phyloP scores from a whole-genome alignment of 2,329 filamentous ascomycete species.

The Xylariomycetidae sp. region DNA sequence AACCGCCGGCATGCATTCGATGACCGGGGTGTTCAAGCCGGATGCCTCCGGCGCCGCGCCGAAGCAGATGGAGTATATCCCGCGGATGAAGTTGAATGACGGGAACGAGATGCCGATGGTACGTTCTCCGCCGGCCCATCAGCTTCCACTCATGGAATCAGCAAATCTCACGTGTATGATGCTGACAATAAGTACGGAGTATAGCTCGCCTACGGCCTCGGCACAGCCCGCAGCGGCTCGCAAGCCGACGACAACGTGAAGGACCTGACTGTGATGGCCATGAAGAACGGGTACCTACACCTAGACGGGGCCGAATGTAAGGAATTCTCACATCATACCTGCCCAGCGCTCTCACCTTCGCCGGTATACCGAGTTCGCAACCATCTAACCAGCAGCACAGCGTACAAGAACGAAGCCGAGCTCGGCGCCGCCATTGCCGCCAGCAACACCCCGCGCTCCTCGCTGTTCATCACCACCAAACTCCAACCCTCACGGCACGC shows the following conservation, averaged over 20 bases:
- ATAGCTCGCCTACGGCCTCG: slow-evolving; percentile 67
- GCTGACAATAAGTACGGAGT: slow-evolving; percentile 2
- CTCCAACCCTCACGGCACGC: slow-evolving; percentile 35
- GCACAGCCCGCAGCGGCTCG: slow-evolving; percentile 59
- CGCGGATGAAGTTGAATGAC: slow-evolving; percentile 65
- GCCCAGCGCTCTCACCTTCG: not conserved
- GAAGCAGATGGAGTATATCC: slow-evolving; percentile 39
- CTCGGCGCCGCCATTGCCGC: slow-evolving; percentile 66
- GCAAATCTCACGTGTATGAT: not conserved
- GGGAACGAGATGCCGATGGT: slow-evolving; percentile 67
- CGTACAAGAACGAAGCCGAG: slow-evolving; percentile 61
- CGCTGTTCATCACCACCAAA: slow-evolving; percentile 65
- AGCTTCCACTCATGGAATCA: not conserved
- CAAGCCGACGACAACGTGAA: slow-evolving; percentile 50
- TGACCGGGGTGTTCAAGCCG: slow-evolving; percentile 31
- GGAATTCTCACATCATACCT: slow-evolving; percentile 7
- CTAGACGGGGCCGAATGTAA: slow-evolving; percentile 68
- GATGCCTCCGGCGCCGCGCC: slow-evolving; percentile 33
- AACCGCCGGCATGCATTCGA: slow-evolving; percentile 35
- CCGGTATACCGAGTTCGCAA: not conserved
- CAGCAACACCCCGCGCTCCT: slow-evolving; percentile 55
- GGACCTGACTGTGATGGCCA: slow-evolving; percentile 52
- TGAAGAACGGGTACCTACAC: slow-evolving; percentile 64
- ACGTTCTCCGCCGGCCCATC: no score
- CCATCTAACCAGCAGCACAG: slow-evolving; percentile 26